Evolutionary conservation across 2,329 filamentous ascomycete genomes (phyloP).

Genomic region (Aspergillus tanneri): DNA sequence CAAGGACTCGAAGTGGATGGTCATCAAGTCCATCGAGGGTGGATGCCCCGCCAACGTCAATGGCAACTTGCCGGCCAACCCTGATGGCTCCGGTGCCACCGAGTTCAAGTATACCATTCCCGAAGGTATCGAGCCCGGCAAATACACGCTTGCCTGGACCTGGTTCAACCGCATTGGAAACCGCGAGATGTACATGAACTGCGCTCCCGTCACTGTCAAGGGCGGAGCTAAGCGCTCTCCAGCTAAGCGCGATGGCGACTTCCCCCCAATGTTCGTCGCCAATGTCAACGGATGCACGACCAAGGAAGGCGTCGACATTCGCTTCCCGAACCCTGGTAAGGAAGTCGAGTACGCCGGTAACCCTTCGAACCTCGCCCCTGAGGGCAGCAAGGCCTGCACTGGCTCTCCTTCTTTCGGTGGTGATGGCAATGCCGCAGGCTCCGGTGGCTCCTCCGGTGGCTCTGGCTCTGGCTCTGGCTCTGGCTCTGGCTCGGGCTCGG

Average conservation of each 20-base stretch:
- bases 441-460: slow-evolving; percentile 17
- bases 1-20: slow-evolving; percentile 71
- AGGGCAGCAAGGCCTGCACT: slow-evolving; percentile 30
- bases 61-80: slow-evolving; percentile 59
- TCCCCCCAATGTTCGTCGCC: slow-evolving; percentile 74
- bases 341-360: slow-evolving; percentile 54
- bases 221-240: slow-evolving; percentile 49
- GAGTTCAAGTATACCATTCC: slow-evolving; percentile 72
- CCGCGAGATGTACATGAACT: slow-evolving; percentile 98
- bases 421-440: slow-evolving; percentile 26
- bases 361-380: slow-evolving; percentile 35
- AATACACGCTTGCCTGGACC: slow-evolving; percentile 83
- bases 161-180: slow-evolving; percentile 95
- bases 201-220: slow-evolving; percentile 69
- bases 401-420: slow-evolving; percentile 36
- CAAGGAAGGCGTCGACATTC: slow-evolving; percentile 55
- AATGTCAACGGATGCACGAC: slow-evolving; percentile 66
- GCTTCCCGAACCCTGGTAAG: slow-evolving; percentile 67
- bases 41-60: slow-evolving; percentile 69
- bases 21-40: slow-evolving; percentile 83
- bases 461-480: slow-evolving; percentile 32
- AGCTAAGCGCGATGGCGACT: slow-evolving; percentile 56
- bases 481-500: slow-evolving; percentile 14
- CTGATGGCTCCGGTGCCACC: slow-evolving; percentile 49
- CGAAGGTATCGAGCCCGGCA: slow-evolving; percentile 66